Base-by-base conservation (phyloP, 1,139 yeast genomes). In the Suhomyces guaymorum region DNA sequence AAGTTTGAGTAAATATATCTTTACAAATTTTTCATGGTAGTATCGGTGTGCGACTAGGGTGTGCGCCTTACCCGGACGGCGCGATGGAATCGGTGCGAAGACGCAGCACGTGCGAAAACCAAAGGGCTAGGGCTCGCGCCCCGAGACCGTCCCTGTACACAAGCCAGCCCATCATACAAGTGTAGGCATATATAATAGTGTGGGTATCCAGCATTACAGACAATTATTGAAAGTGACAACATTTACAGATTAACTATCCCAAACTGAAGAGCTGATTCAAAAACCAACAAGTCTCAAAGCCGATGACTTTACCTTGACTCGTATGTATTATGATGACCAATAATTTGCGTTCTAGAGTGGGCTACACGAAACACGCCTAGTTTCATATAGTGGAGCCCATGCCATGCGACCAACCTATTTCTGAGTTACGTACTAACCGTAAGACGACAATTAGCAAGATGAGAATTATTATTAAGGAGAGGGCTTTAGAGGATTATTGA, bases 331-430 rank as follows among this genome's bases (percentile, higher is more conserved):
- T 69, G 75, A 70, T 70, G 76, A 70, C 61, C 49, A 40, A 63
- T 70, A 70, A 70, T 70, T 70, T 70, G 76, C 76, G 76, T 70
- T 70, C 72, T 59, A 70, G 74, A 63, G 70, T 58, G 49, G 41
- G 43, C 39, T 42, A 44, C 47, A 55, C 51, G 75, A 60, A 55
- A 69, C 75, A 63, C 56, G 76, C 76, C 76, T 67, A 65, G 75
- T 69, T 66, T 63, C 73, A 55, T 49, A 49, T 11, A 51, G 64
- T 64, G 51, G 53, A n/a, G 39, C 42, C 38, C 43, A 52, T 52
- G 52, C 30, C 51, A 69, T 70, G 75, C 75, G 74, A 70, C 74
- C 73, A 69, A 44, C 37, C 33, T 41, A 31, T 43, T 49, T 50
- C 55, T 51, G 55, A 51, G n/a, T 14, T 22, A 23, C 26, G 26